A percentile compares a stretch with the other conserved stretches of the same genome.
Evolutionary conservation across 2,329 filamentous ascomycete species (phyloP).

Genomic region (Stachybotrys elegans): DNA sequence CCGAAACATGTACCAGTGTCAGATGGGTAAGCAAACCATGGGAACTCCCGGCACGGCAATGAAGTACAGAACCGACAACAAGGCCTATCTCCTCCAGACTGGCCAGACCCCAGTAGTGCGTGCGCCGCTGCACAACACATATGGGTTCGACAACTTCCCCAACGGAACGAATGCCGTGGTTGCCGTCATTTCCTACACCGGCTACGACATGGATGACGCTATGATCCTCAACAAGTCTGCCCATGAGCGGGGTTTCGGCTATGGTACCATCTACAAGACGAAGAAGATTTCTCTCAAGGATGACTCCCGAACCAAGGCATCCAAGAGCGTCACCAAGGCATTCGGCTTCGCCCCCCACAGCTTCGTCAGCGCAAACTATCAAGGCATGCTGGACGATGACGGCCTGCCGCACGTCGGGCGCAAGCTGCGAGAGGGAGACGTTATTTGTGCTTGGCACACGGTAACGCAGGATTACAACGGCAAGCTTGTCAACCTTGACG

Average conservation of each 20-base stretch:
- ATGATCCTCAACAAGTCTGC: constrained; percentile 99
- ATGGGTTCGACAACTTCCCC: constrained; percentile 96
- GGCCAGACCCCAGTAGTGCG: constrained; percentile 93
- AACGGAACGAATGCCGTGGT: constrained; percentile 95
- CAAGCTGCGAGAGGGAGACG: constrained; percentile 72
- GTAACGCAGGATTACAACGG: constrained; percentile 76
- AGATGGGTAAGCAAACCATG: constrained; percentile 99
- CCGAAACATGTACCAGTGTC: constrained; percentile 98
- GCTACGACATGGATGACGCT: constrained; percentile 99
- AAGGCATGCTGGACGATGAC: constrained; percentile 75
- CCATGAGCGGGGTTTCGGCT: constrained; percentile 90
- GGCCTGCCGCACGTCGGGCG: constrained; percentile 79
- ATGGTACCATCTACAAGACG: constrained; percentile 97
- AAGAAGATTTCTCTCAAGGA: constrained; percentile 87
- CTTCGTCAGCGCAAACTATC: constrained; percentile 64
- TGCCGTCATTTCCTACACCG: constrained; percentile 96
- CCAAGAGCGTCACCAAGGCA: constrained; percentile 68
- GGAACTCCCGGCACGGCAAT: constrained; percentile 86
- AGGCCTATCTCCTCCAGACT: constrained; percentile 89
- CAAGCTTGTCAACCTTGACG: constrained; percentile 79
- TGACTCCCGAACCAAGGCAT: constrained; percentile 61
- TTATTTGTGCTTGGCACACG: constrained; percentile 84
- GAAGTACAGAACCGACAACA: constrained; percentile 90
- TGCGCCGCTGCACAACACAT: constrained; percentile 88
- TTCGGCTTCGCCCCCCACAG: constrained; percentile 86